phyloP scores from a whole-genome alignment of 164 flowering plant species.

The Chimonanthus salicifolius region DNA sequence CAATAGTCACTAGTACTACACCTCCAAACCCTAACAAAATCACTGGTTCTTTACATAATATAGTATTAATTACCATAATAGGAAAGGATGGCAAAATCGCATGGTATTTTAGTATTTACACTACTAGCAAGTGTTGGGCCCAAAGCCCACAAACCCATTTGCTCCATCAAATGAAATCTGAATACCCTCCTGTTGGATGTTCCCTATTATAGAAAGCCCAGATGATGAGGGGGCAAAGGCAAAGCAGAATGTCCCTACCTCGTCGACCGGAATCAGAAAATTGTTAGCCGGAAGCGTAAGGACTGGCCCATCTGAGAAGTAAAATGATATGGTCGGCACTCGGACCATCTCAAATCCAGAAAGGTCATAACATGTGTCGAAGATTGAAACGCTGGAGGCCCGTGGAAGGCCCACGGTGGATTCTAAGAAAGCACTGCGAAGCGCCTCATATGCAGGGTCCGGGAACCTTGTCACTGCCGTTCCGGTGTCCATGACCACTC shows the following conservation, averaged over 20 bases:
- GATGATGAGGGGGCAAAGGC: constrained; percentile 80
- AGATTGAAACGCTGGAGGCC: constrained; percentile 54
- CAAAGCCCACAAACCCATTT: constrained; percentile 82
- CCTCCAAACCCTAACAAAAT: background rate
- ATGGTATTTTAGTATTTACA: background rate
- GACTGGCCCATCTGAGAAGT: constrained; percentile 66
- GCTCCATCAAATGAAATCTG: constrained; percentile 76
- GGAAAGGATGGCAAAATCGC: background rate
- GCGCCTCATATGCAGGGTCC: constrained; percentile 43
- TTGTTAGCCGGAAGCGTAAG: constrained; percentile 80
- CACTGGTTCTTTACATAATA: background rate
- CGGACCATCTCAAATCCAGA: constrained; percentile 53
- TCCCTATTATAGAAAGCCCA: constrained; percentile 79
- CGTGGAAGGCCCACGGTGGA: constrained; percentile 56
- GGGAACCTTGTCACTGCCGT: constrained; percentile 91
- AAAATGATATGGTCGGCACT: constrained; percentile 89
- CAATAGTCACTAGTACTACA: background rate
- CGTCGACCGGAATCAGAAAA: constrained; percentile 84
- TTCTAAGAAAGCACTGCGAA: constrained; percentile 53
- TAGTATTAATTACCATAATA: background rate
- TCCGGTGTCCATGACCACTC: constrained; percentile 90
- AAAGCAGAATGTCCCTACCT: constrained; percentile 77
- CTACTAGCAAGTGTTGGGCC: constrained; percentile 66
- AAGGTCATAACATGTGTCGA: constrained; percentile 82
- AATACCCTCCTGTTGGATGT: constrained; percentile 87